Conservation (phyloP, 2,329 filamentous ascomycete genomes). For the Fusarium nurragi region DNA sequence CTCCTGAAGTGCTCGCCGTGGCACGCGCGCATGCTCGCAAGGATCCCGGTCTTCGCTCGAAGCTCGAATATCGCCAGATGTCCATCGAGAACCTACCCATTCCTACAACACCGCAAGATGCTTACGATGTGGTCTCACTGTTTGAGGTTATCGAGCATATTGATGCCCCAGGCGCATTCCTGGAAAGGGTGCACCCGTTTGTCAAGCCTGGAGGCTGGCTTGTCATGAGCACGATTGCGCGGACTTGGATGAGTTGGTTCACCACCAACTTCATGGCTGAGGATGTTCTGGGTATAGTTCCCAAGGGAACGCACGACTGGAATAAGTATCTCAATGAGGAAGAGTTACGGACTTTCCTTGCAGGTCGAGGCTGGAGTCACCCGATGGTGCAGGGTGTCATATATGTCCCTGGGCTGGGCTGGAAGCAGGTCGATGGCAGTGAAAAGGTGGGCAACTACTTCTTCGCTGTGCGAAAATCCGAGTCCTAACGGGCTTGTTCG, state of each 20-base stretch:
- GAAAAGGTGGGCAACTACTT: conserved; percentile 96
- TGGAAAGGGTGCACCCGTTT: conserved; percentile 75
- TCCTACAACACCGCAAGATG: conserved; percentile 51
- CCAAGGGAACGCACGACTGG: conserved; percentile 95
- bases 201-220: conserved; percentile 94
- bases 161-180: conserved; percentile 76
- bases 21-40: conserved; percentile 78
- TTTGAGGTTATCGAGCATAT: conserved; percentile 98
- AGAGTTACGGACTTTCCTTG: conserved; percentile 72
- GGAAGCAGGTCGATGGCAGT: conserved; percentile 82
- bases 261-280: conserved; percentile 94
- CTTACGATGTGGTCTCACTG: conserved; percentile 83
- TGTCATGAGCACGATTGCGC: conserved; percentile 88
- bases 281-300: conserved; percentile 86
- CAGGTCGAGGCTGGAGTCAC: conserved; percentile 66
- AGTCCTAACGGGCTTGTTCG: conserved; percentile 13
- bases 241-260: conserved; percentile 88
- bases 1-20: conserved; percentile 75
- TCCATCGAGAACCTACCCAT: conserved; percentile 75
- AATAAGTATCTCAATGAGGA: conserved; percentile 90
- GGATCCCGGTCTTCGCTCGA: conserved; percentile 73
- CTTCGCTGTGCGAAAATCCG: conserved; percentile 75
- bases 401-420: conserved; percentile 90
- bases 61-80: conserved; percentile 77
- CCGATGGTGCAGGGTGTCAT: conserved; percentile 79